Evolutionary conservation across 306 rosid genomes (phyloP), one percentile per base, ranked within the genome.

Genomic region (Trifolium pratense): DNA sequence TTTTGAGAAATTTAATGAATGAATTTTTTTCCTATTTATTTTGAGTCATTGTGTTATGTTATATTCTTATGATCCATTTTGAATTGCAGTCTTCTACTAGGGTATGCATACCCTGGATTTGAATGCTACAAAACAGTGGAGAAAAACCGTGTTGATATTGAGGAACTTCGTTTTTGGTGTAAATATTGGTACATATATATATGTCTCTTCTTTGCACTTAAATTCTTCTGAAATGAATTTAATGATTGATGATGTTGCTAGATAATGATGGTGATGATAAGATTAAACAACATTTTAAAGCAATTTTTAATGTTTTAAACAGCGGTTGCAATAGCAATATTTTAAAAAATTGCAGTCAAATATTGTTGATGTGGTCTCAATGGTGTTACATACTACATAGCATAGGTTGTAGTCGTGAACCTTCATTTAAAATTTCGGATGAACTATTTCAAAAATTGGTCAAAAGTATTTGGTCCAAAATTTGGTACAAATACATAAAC

Each of bases 101-200:
- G 96, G 68, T 94, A 94, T 82, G 99, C 96, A 37, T 94, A 94
- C 84, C 99, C 99, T 14, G 99, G 95, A 70, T 80, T 89, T 20
- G 89, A 86, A 83, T 95, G 99, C 70, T 94, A 87, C 73, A 94
- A 87, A 82, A 67, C 81, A 0, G 83, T 91, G 70, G 99, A 91
- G 84, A 91, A 81, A 80, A 89, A 90, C 80, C 79, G 56, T 74
- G 84, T 88, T 0, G 82, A 79, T 17, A 84, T 86, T 18, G 90
- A 88, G 48, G 92, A 92, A 72, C 97, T 95, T 68, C 93, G 92
- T 21, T 90, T 95, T 74, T 95, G 99, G 99, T 94, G 97, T 75
- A 91, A 91, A 81, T 91, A 91, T 64, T 95, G 99, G 98, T 94
- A 88, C 61, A 76, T 29, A 18, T 1, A n/a, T n/a, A n/a, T n/a